Base-by-base conservation (phyloP, 139 green algal genomes). In the Chlamydomonas sp. region DNA sequence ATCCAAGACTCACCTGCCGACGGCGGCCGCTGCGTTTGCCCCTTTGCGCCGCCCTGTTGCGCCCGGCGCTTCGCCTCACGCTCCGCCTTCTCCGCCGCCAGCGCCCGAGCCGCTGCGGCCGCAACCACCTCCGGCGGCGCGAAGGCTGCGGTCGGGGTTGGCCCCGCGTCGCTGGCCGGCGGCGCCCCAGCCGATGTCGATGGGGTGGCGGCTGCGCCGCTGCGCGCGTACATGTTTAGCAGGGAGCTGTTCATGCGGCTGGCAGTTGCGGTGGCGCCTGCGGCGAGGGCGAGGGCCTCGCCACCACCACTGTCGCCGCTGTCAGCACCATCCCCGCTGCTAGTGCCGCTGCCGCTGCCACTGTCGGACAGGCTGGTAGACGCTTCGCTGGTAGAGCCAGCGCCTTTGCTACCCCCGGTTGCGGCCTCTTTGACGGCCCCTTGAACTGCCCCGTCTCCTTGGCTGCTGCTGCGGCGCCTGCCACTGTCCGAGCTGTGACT, bases 201-300 rank as follows among this genome's bases (percentile, higher is more conserved):
- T 82, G 16, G 17, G 9, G 31, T 49, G 31, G 12, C 17, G 17
- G 74, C 74, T 79, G 67, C 80, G 72, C 61, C 78, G 31, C 12
- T 14, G 9, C 63, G 62, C 14, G 89, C 90, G 80, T 96, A 96
- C 86, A 96, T 91, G 76, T 84, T 92, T n/a, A 96, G 80, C 62
- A 96, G 82, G 3, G 88, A 92, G 64, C 72, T 88, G 77, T 95
- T 96, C 67, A 96, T 89, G 64, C 89, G 86, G 4, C 31, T 75
- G 58, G 86, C 18, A 20, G 61, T 49, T 72, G 49, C 4, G 77
- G 8, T 57, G 77, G 57, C 2, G 10, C 14, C 31, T 18, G 10
- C 67, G 12, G 67, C 67, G 12, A 72, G 10, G 67, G 3, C 10
- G 6, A 77, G 72, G 72, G 20, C 4, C 14, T 12, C 31, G 18